These are phyloP conservation scores for Phytophthora palmivora DNA, from an alignment of 352 stramenopile species.

Conservation along the genomic window DNA sequence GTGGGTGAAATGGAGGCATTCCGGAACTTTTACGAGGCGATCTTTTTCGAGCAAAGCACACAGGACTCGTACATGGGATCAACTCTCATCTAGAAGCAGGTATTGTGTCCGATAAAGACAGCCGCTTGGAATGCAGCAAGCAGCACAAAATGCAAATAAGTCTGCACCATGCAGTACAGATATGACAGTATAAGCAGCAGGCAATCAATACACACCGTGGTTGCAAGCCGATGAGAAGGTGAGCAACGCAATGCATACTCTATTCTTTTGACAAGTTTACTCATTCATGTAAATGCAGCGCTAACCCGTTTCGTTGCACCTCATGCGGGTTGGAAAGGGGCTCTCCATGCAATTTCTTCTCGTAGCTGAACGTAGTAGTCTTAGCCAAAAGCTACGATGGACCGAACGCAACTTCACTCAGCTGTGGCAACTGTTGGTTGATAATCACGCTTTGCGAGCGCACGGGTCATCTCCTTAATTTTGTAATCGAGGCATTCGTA, in stretches of 20 bases:
- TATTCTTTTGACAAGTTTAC: constrained; percentile 26
- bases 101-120: not conserved
- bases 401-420: constrained; percentile 1
- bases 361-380: not conserved
- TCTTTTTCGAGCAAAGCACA: constrained; percentile 77
- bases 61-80: constrained; percentile 42
- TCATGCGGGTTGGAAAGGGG: constrained; percentile 13
- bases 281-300: constrained; percentile 21
- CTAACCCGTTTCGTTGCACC: constrained; percentile 17
- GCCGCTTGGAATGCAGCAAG: constrained; percentile 8
- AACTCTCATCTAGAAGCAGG: constrained; percentile 45
- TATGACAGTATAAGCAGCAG: constrained; percentile 10
- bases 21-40: constrained; percentile 84
- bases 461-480: constrained; percentile 41
- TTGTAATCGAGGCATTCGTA: constrained; percentile 71
- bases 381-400: constrained; percentile 1
- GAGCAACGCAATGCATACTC: constrained; percentile 20
- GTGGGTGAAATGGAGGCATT: constrained; percentile 84
- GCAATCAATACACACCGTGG: constrained; percentile 11
- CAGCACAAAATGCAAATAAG: not conserved
- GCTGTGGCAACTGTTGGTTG: not conserved
- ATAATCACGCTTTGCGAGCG: constrained; percentile 28
- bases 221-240: constrained; percentile 10
- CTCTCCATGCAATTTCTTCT: not conserved
- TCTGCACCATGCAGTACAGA: constrained; percentile 12